These are phyloP conservation scores for Bonia amplexicaulis DNA, from an alignment of 176 grass and related monocot species.

Conservation along the genomic window DNA sequence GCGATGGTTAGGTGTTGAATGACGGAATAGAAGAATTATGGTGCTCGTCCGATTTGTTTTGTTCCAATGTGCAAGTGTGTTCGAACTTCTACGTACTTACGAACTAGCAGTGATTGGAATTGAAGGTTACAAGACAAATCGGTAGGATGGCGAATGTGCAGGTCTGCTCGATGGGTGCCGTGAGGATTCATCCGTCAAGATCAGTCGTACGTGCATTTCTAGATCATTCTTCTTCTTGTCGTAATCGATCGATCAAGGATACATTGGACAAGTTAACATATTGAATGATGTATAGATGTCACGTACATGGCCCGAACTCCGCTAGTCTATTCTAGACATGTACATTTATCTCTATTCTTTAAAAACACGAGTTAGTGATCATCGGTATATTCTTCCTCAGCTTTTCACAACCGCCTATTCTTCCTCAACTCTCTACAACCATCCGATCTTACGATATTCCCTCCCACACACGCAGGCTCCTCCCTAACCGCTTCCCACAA, in stretches of 20 bases:
- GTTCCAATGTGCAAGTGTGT: background rate
- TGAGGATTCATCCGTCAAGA: background rate
- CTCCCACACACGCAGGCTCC: no score
- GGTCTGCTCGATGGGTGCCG: background rate
- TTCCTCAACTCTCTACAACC: no score
- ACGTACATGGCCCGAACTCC: background rate
- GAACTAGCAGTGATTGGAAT: background rate
- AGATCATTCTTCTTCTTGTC: background rate
- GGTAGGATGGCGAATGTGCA: background rate
- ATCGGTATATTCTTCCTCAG: no score
- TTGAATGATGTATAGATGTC: background rate
- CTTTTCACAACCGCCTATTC: no score
- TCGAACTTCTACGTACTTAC: conserved; percentile 1
- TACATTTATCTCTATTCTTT: background rate
- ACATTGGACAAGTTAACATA: background rate
- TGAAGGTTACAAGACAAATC: background rate
- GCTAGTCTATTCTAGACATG: conserved; percentile 14
- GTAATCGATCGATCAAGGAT: background rate
- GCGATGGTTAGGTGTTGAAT: background rate
- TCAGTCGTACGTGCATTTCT: background rate
- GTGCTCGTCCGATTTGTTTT: background rate
- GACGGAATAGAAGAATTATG: background rate
- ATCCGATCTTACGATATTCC: no score
- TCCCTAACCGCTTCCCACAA: no score
- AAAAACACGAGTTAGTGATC: no score